phyloP scores from a whole-genome alignment of 768 basidiomycete genomes.

The Phanerodontia chrysosporium region DNA sequence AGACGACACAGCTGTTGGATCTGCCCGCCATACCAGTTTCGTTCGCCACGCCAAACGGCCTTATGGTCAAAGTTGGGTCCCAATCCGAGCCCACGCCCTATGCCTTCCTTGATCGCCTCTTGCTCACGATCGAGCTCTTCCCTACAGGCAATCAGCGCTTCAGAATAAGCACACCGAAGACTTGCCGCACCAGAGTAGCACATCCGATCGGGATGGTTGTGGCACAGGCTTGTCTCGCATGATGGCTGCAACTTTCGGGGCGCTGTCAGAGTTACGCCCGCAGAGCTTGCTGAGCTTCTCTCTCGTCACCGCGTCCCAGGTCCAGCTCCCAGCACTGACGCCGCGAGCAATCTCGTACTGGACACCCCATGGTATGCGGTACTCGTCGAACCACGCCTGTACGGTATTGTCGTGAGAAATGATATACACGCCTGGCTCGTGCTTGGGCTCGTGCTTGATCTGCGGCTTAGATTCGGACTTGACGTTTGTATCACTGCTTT shows the following conservation, averaged over 20 bases:
- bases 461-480: not conserved
- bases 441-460: not conserved
- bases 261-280: slow-evolving; percentile 16
- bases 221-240: not conserved
- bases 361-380: slow-evolving; percentile 36
- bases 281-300: not conserved
- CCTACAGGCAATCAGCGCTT: slow-evolving; percentile 25
- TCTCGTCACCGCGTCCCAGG: slow-evolving; percentile 21
- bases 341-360: slow-evolving; percentile 46
- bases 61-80: too few relatives aligned
- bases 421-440: slow-evolving; percentile 1
- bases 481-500: too few relatives aligned
- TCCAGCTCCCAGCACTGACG: slow-evolving; percentile 30
- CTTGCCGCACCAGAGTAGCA: slow-evolving; percentile 16
- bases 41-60: slow-evolving; percentile 43
- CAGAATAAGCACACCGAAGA: not conserved
- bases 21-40: slow-evolving; percentile 65
- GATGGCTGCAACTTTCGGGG: slow-evolving; percentile 22
- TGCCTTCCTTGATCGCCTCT: slow-evolving; percentile 50
- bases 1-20: slow-evolving; percentile 54
- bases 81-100: slow-evolving; percentile 58
- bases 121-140: slow-evolving; percentile 63
- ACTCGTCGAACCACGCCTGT: slow-evolving; percentile 30
- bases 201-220: not conserved
- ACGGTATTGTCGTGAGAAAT: slow-evolving; percentile 29